Conservation (phyloP, 768 basidiomycete genomes). For the Suillus fuscotomentosus region DNA sequence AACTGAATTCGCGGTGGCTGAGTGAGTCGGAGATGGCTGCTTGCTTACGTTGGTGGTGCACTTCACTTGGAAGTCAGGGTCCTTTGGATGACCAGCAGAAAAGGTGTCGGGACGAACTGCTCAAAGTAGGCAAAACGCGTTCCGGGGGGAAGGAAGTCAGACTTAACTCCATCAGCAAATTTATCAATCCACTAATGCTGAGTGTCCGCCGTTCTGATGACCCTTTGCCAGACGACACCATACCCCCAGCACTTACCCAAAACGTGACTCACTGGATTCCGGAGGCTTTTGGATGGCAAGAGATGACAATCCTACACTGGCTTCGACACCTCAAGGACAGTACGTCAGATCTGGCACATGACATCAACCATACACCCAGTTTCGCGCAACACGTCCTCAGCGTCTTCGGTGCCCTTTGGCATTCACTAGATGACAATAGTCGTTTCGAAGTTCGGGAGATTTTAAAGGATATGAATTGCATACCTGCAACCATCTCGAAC, state of each 20-base stretch:
- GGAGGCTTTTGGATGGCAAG: slow-evolving; percentile 42
- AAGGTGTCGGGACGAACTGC: background rate
- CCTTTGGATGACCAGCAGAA: background rate
- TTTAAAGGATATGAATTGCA: slow-evolving; percentile 52
- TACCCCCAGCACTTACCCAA: slow-evolving; percentile 27
- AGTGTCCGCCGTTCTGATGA: slow-evolving; percentile 60
- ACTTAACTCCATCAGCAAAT: slow-evolving; percentile 61
- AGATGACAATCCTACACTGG: slow-evolving; percentile 61
- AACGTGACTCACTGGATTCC: slow-evolving; percentile 44
- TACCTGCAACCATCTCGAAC: slow-evolving; percentile 55
- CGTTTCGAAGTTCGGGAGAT: slow-evolving; percentile 14
- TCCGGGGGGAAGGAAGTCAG: slow-evolving; percentile 33
- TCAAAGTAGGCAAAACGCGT: background rate
- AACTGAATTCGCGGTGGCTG: slow-evolving; percentile 66
- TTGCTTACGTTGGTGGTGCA: slow-evolving; percentile 82
- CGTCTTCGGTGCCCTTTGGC: slow-evolving; percentile 16
- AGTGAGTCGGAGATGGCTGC: slow-evolving; percentile 68
- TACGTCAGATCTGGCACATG: slow-evolving; percentile 44
- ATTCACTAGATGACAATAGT: background rate
- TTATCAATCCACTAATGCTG: slow-evolving; percentile 56
- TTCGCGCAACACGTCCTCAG: slow-evolving; percentile 78
- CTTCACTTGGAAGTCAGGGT: slow-evolving; percentile 15
- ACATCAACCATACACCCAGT: slow-evolving; percentile 56
- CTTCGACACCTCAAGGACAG: slow-evolving; percentile 54
- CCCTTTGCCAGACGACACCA: slow-evolving; percentile 70